Percentiles rank a stretch among this genome's conserved stretches.
phyloP scores from a whole-genome alignment of 306 rosid species.

The apple (Malus domestica) region DNA sequence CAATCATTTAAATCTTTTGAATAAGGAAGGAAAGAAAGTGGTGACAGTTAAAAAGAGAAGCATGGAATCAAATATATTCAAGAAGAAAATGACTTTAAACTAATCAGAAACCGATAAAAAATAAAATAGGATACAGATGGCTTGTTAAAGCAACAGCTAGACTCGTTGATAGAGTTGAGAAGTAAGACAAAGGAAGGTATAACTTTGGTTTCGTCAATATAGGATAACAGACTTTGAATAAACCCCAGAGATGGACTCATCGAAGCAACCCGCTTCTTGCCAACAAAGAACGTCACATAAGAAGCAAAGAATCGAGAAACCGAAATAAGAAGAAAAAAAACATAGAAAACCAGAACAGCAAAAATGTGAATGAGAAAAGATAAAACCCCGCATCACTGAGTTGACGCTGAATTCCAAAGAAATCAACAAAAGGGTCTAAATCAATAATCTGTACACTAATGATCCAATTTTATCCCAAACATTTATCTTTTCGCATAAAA shows the following conservation, averaged over 20 bases:
- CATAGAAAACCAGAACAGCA: not conserved
- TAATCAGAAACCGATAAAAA: slow-evolving; percentile 14
- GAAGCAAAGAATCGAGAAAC: slow-evolving; percentile 14
- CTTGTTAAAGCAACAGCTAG: slow-evolving; percentile 18
- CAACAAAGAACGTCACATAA: slow-evolving; percentile 26
- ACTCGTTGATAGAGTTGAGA: slow-evolving; percentile 15
- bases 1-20: slow-evolving; percentile 30
- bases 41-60: slow-evolving; percentile 30
- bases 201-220: slow-evolving; percentile 24
- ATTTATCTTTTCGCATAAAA: not conserved
- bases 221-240: slow-evolving; percentile 23
- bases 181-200: slow-evolving; percentile 26
- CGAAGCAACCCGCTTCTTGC: slow-evolving; percentile 31
- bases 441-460: not conserved
- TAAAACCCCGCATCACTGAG: slow-evolving; percentile 5
- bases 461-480: not conserved
- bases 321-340: not conserved
- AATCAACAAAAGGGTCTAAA: not conserved
- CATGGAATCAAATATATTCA: slow-evolving; percentile 13
- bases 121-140: slow-evolving; percentile 5
- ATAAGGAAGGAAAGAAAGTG: slow-evolving; percentile 21
- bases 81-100: slow-evolving; percentile 26
- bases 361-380: slow-evolving; percentile 1
- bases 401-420: slow-evolving; percentile 6
- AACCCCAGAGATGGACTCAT: slow-evolving; percentile 1